Percentiles rank a stretch among this genome's conserved stretches.
These are phyloP conservation scores for Fusarium incarnatum DNA, from an alignment of 2,329 filamentous ascomycete species.

Conservation along the genomic window DNA sequence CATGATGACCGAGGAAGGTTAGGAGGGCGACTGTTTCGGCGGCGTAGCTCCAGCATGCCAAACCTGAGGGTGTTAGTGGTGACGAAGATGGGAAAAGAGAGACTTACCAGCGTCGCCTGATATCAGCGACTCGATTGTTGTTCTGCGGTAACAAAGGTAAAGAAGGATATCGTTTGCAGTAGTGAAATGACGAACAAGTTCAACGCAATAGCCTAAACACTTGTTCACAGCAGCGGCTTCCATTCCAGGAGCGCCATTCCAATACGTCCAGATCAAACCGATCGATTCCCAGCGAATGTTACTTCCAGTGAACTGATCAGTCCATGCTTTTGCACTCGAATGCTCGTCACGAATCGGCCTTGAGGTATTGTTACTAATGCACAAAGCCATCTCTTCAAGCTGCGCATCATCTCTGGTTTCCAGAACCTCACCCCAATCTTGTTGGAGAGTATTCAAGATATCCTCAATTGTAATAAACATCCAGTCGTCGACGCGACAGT, in stretches of 20 bases:
- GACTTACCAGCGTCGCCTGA: slow-evolving; percentile 56
- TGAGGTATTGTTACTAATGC: slow-evolving; percentile 54
- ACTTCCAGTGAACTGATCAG: slow-evolving; percentile 53
- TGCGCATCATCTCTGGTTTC: slow-evolving; percentile 39
- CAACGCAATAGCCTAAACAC: slow-evolving; percentile 50
- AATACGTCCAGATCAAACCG: slow-evolving; percentile 52
- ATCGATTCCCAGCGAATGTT: slow-evolving; percentile 59
- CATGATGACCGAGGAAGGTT: slow-evolving; percentile 54
- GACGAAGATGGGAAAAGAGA: accelerated
- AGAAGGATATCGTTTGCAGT: slow-evolving; percentile 55
- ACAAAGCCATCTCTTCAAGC: slow-evolving; percentile 53
- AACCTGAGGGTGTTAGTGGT: slow-evolving; percentile 42
- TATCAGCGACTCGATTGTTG: slow-evolving; percentile 53
- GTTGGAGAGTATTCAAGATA: slow-evolving; percentile 50
- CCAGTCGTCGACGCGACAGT: slow-evolving; percentile 50
- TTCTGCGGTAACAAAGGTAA: slow-evolving; percentile 51
- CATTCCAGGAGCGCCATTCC: slow-evolving; percentile 13
- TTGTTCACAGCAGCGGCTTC: slow-evolving; percentile 4
- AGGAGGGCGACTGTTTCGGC: slow-evolving; percentile 53
- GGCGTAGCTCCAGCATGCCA: slow-evolving; percentile 53
- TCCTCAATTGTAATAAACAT: slow-evolving; percentile 43
- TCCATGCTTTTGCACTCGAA: slow-evolving; percentile 52
- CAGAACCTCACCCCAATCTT: slow-evolving; percentile 49
- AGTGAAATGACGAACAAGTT: slow-evolving; percentile 45
- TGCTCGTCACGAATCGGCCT: slow-evolving; percentile 52